Evolutionary conservation across 1,139 yeast genomes (phyloP), one percentile per base, ranked within the genome.

Genomic region (Yamadazyma siamensis): DNA sequence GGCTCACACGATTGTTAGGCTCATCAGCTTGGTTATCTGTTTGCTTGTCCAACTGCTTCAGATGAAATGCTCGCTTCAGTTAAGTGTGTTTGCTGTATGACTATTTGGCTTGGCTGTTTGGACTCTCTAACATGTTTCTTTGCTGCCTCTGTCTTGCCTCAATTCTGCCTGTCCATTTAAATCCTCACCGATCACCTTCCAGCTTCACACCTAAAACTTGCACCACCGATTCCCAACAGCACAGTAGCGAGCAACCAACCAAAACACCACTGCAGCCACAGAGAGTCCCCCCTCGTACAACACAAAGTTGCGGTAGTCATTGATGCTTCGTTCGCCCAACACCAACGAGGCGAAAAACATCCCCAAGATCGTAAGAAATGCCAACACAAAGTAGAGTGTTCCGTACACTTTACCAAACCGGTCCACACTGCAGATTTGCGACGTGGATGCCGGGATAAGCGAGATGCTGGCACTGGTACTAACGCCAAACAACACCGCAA

Each of bases 321-420:
- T 17, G 13, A 20, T 17, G 3, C 40, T 20, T 10, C 55, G 52
- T 8, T 39, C 31, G 8, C 51, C 54, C 22, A 59, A 52, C 4
- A 59, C 52, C 30, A 57, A 40, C 4, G 60, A 52, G 2, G 59
- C 47, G 14, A 50, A 35, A 40, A 44, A 59, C 57, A 59, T 56
- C 4, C 63, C 64, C 27, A 58, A 36, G n/a, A 80, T 56, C 5
- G 75, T 72, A 22, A 76, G 75, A 45, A 80, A 73, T 7, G 84
- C 71, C 26, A 79, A 77, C 24, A 77, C 61, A 44, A 77, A 77
- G 50, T 81, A 80, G 54, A 80, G 68, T 0, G 85, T 79, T 0
- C 88, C 85, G 47, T 77, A 81, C 16, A 83, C 67, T 45, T 72
- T 77, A 17, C 89, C 89, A 44, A 80, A 80, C 34, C 70, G 72